phyloP scores from a whole-genome alignment of 2,329 filamentous ascomycete species.

The Diaporthe australafricana region DNA sequence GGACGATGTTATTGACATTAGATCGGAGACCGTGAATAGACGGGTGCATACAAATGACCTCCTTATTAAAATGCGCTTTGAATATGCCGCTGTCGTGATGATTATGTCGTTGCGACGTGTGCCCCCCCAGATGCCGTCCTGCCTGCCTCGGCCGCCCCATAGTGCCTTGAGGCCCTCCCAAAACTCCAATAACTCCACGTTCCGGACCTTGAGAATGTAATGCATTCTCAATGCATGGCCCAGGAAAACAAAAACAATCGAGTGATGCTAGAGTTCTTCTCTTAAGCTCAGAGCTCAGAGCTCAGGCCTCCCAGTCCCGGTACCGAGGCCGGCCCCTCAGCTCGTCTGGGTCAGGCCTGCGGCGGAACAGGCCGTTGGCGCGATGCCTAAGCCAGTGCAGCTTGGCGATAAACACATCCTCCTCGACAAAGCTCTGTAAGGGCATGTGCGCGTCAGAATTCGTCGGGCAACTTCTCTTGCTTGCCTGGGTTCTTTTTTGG shows the following conservation, averaged over 20 bases:
- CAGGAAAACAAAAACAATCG: too few species aligned
- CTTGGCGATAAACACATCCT: conserved; percentile 30
- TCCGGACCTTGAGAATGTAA: too few species aligned
- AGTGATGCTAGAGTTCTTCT: neutral
- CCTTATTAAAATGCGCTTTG: neutral
- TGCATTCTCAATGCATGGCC: neutral
- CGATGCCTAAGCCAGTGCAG: conserved; percentile 31
- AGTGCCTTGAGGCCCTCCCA: neutral
- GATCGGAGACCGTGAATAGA: conserved; percentile 22
- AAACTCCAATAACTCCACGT: neutral
- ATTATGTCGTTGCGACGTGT: neutral
- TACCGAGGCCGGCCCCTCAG: conserved; percentile 30
- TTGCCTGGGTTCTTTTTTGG: too few species aligned
- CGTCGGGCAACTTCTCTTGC: neutral
- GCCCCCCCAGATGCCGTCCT: neutral
- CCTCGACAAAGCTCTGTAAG: conserved; percentile 7
- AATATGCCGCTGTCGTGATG: neutral
- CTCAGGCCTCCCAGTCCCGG: conserved; percentile 29
- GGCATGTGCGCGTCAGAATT: neutral
- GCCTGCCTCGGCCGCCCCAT: neutral
- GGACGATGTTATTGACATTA: conserved; percentile 31
- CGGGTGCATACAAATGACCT: neutral
- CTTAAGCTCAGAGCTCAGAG: neutral
- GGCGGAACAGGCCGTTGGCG: conserved; percentile 32
- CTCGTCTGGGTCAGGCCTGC: conserved; percentile 2